Evolutionary conservation across 2,329 filamentous ascomycete genomes (phyloP).

Genomic region (Ophiostoma sp.): DNA sequence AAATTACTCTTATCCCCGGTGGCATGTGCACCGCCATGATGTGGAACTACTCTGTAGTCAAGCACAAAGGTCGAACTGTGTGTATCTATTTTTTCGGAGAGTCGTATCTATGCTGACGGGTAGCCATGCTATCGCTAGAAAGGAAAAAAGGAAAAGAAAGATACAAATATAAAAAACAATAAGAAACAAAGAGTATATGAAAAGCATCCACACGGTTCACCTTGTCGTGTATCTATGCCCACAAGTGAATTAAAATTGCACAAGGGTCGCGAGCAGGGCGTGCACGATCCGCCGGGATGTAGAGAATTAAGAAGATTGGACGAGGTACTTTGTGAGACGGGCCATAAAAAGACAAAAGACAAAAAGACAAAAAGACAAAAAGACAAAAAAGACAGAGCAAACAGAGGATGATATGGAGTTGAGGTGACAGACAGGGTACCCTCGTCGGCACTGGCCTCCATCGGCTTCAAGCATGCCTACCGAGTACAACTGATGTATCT

Average conservation of each 20-base stretch:
- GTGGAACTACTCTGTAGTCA: background rate
- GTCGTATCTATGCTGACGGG: constrained; percentile 6
- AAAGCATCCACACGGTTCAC: background rate
- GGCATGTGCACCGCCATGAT: background rate
- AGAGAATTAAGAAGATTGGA: background rate
- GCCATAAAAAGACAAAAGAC: background rate
- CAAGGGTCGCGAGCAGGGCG: background rate
- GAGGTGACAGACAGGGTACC: background rate
- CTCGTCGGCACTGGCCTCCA: background rate
- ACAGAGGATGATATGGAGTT: background rate
- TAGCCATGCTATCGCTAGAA: constrained; percentile 9
- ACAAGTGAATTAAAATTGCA: background rate
- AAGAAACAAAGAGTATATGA: background rate
- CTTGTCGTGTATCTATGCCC: too few relatives aligned
- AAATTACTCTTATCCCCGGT: background rate
- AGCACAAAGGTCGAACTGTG: background rate
- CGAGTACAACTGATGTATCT: background rate
- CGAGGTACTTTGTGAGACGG: background rate
- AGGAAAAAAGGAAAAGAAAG: background rate
- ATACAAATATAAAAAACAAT: background rate
- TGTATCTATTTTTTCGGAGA: background rate
- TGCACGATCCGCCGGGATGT: background rate
- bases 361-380: background rate
- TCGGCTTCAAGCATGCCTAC: background rate
- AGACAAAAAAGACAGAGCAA: too few relatives aligned